A percentile compares a stretch with the other conserved stretches of the same genome.
These are phyloP conservation scores for Candida railenensis DNA, from an alignment of 805 yeast species.

Conservation along the genomic window DNA sequence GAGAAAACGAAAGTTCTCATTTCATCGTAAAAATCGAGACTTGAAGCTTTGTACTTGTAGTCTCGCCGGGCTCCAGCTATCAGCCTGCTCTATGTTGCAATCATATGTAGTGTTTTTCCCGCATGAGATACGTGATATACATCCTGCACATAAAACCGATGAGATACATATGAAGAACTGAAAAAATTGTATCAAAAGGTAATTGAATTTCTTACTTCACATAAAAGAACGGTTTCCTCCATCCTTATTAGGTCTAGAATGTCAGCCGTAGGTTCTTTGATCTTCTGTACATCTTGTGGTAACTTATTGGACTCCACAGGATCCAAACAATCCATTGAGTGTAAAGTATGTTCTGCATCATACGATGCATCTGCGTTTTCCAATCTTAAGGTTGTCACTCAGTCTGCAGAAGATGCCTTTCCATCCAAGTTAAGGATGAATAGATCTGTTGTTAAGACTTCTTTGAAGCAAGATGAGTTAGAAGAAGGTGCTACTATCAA, in stretches of 20 bases:
- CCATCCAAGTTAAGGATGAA: constrained; percentile 82
- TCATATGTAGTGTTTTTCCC: too few relatives aligned
- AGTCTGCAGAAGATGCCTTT: constrained; percentile 89
- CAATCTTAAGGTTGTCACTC: constrained; percentile 81
- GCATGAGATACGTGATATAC: too few relatives aligned
- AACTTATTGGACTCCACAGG: constrained; percentile 71
- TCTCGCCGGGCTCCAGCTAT: too few relatives aligned
- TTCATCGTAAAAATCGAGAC: too few relatives aligned
- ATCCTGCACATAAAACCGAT: not conserved
- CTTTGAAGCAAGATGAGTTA: constrained; percentile 69
- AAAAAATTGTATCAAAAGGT: too few relatives aligned
- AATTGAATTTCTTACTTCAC: not conserved
- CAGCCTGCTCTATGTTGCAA: too few relatives aligned
- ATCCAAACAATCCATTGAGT: constrained; percentile 50
- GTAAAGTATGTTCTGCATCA: constrained; percentile 49
- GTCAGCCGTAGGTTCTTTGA: constrained; percentile 95
- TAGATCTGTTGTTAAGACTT: constrained; percentile 87
- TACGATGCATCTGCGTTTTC: constrained; percentile 57
- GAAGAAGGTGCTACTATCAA: constrained; percentile 96
- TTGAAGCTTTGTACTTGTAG: too few relatives aligned
- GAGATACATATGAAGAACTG: not conserved
- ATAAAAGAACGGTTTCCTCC: too few relatives aligned
- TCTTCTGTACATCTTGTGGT: constrained; percentile 93
- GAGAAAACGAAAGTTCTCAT: too few relatives aligned
- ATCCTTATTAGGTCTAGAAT: constrained; percentile 43